Evolutionary conservation across 495 filamentous ascomycete species (phyloP), one percentile per base, ranked within the genome.

Genomic region (Penicillium robsamsonii): DNA sequence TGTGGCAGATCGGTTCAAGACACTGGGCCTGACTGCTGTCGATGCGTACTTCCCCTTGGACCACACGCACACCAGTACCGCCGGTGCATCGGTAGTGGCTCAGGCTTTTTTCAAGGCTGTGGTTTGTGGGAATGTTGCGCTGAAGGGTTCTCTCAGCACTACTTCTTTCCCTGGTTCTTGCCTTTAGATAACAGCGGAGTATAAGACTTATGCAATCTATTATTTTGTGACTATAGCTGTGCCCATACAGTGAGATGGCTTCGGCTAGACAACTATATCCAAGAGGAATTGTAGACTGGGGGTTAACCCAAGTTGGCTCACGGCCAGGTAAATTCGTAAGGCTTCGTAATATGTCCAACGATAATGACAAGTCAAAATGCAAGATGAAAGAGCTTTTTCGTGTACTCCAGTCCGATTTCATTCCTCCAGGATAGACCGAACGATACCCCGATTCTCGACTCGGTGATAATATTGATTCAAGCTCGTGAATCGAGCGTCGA

Each of bases 91-190:
- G 57, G 71, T 81, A 5, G 81, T 85, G 13, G 78, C 79, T 0
- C 75, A 81, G 60, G 82, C 83, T 33, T 88, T 88, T 64, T 78
- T 84, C 49, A 84, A 85, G 72, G 86, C 75, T 0, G 62, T 87
- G 7, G 64, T 74, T 25, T 82, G 79, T 58, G 71, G 66, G 8
- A 67, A 66, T 38, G 64, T 69, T 27, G 64, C 57, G 2, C 48
- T 78, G 55, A 69, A 70, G 62, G 66, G 66, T 59, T 55, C 68
- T 12, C 54, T 75, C 61, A 67, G 50, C 37, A 66, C 64, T 10
- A 64, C 61, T 5, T 52, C 55, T 33, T 73, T 75, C 57, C 65
- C 53, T 17, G 73, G 73, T 4, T 46, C 60, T 9, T 74, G 73
- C 61, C 53, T 75, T 50, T 62, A 38, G 18, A 18, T 8, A 42